Conservation (phyloP, 441 rosid genomes). For the Erysimum pusillum region DNA sequence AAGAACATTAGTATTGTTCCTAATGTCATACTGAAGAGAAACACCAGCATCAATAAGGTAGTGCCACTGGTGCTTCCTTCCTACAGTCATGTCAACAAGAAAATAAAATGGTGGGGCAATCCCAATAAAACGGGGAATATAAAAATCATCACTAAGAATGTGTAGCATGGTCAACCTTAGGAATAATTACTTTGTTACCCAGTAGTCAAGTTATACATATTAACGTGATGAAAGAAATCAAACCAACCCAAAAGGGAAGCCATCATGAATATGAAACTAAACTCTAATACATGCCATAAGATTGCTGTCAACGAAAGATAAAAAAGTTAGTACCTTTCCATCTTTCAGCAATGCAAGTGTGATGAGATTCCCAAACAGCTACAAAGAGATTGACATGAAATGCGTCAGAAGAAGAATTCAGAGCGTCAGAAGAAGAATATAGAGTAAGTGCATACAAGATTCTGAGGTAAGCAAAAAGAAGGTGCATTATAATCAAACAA, state of each 20-base stretch:
- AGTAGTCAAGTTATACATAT: background rate
- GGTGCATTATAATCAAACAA: constrained; percentile 4
- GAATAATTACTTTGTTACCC: background rate
- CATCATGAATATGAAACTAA: background rate
- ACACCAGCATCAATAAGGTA: constrained; percentile 74
- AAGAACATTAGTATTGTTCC: constrained; percentile 85
- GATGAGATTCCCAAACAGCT: constrained; percentile 91
- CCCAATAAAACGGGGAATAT: constrained; percentile 17
- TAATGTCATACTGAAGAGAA: constrained; percentile 76
- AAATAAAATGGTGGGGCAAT: constrained; percentile 37
- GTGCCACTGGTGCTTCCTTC: constrained; percentile 78
- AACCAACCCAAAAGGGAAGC: constrained; percentile 17
- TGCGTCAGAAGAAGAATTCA: constrained; percentile 18
- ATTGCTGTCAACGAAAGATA: background rate
- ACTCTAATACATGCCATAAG: constrained; percentile 7
- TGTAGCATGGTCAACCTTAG: background rate
- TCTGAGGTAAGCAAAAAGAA: constrained; percentile 14
- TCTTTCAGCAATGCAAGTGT: constrained; percentile 76
- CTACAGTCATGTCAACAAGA: constrained; percentile 59
- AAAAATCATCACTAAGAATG: constrained; percentile 7
- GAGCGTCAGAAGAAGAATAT: constrained; percentile 22
- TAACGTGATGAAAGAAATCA: background rate
- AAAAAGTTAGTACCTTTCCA: constrained; percentile 56
- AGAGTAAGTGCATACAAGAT: constrained; percentile 25
- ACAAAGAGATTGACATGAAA: constrained; percentile 42